Conservation (phyloP, 805 yeast genomes). For the Schwanniomyces polymorphus region DNA sequence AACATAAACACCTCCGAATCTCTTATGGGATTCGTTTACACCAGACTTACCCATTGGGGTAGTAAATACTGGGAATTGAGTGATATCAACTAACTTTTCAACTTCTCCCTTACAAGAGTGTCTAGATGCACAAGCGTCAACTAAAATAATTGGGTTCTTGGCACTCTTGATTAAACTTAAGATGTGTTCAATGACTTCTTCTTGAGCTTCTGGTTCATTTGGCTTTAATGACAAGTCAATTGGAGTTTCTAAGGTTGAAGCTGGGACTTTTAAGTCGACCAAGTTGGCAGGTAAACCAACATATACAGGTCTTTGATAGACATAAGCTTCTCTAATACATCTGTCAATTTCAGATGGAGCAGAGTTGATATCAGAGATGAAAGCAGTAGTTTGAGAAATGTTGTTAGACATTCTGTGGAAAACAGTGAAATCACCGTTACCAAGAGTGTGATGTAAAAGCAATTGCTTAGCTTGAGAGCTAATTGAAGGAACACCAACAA, state of each 20-base stretch:
- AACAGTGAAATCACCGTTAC: slow-evolving; percentile 78
- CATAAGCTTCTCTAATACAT: slow-evolving; percentile 68
- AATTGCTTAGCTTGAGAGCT: slow-evolving; percentile 71
- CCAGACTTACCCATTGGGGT: slow-evolving; percentile 91
- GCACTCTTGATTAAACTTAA: slow-evolving; percentile 55
- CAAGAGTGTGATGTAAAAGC: slow-evolving; percentile 79
- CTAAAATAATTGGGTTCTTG: slow-evolving; percentile 69
- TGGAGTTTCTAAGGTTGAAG: slow-evolving; percentile 58
- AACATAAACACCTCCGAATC: slow-evolving; percentile 84
- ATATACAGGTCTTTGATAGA: slow-evolving; percentile 78
- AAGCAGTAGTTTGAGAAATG: slow-evolving; percentile 66
- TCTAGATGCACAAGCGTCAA: slow-evolving; percentile 86
- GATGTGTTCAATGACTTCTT: slow-evolving; percentile 39
- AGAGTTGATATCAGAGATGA: slow-evolving; percentile 59
- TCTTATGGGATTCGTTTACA: slow-evolving; percentile 67
- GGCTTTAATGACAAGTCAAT: slow-evolving; percentile 53
- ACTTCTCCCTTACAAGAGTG: slow-evolving; percentile 70
- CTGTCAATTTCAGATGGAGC: slow-evolving; percentile 76
- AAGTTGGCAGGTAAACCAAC: slow-evolving; percentile 81
- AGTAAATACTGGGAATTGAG: slow-evolving; percentile 79
- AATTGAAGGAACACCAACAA: slow-evolving; percentile 84
- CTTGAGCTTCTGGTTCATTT: slow-evolving; percentile 38
- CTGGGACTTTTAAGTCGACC: slow-evolving; percentile 64
- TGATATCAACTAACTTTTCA: slow-evolving; percentile 56
- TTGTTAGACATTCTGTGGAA: slow-evolving; percentile 77